Percentiles rank a stretch among this genome's conserved stretches.
phyloP scores from a whole-genome alignment of 805 yeast genomes.

The Candida ficus region DNA sequence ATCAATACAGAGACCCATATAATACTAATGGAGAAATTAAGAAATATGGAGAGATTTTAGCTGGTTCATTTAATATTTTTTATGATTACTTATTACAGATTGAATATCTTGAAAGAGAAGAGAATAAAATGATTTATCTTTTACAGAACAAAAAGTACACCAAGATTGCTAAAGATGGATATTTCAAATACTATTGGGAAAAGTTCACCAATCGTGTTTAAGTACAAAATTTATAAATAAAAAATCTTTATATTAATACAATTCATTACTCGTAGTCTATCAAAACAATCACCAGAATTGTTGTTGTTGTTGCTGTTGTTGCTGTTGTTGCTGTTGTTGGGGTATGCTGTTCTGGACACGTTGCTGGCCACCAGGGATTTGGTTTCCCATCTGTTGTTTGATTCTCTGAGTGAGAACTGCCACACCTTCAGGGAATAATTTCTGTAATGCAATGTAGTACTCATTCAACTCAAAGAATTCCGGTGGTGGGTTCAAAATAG shows the following conservation, averaged over 20 bases:
- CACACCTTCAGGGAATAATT: conserved; percentile 26
- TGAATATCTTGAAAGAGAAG: conserved; percentile 11
- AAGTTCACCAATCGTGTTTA: background rate
- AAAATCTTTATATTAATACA: background rate
- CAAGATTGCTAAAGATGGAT: conserved; percentile 2
- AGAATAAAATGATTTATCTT: conserved; percentile 2
- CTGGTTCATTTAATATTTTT: conserved; percentile 2
- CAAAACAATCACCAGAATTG: conserved; percentile 8
- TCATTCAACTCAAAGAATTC: conserved; percentile 23
- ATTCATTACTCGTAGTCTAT: background rate
- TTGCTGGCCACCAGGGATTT: conserved; percentile 4
- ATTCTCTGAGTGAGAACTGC: conserved; percentile 9
- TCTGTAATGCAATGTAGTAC: conserved; percentile 19
- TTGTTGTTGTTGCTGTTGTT: conserved; percentile 12
- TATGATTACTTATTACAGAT: conserved; percentile 5
- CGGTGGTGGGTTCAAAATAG: conserved; percentile 22
- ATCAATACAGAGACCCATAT: conserved; percentile 10
- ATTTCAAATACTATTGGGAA: conserved; percentile 5
- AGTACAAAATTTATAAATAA: background rate
- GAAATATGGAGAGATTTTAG: background rate
- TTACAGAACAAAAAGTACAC: background rate
- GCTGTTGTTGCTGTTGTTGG: conserved; percentile 15
- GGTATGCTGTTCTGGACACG: conserved; percentile 10
- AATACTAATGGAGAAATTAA: conserved; percentile 10
- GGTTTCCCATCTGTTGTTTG: conserved; percentile 8